Percentiles rank a stretch among this genome's conserved stretches.
These are phyloP conservation scores for Gossypium lobatum DNA, from an alignment of 441 rosid species.

Conservation along the genomic window DNA sequence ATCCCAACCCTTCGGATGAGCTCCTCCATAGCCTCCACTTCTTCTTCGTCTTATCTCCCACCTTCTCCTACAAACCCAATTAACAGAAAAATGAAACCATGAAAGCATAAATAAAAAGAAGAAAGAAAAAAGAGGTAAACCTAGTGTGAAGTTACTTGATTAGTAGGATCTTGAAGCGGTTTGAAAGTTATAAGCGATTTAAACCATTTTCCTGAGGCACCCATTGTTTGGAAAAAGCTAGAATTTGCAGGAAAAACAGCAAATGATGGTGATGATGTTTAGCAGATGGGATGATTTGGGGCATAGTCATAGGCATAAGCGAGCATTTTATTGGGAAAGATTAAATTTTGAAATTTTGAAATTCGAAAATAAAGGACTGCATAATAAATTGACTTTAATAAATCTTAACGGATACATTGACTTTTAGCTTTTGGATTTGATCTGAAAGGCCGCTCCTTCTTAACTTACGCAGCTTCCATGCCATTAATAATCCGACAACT, in stretches of 20 bases:
- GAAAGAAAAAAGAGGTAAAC: not conserved
- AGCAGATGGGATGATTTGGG: not conserved
- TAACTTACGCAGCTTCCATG: not conserved
- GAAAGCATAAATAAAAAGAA: not conserved
- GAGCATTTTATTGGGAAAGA: not conserved
- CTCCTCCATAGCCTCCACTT: slow-evolving; percentile 92
- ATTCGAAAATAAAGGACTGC: not conserved
- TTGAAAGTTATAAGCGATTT: slow-evolving; percentile 52
- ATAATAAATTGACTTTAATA: slow-evolving; percentile 2
- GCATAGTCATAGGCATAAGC: not conserved
- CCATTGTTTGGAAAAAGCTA: slow-evolving; percentile 34
- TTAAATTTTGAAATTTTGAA: slow-evolving; percentile 13
- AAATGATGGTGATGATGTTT: not conserved
- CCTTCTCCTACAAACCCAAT: slow-evolving; percentile 18
- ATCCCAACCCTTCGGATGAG: slow-evolving; percentile 58
- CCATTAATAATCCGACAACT: not conserved
- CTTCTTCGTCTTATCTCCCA: slow-evolving; percentile 54
- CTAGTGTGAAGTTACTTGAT: slow-evolving; percentile 29
- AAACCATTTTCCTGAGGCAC: slow-evolving; percentile 81
- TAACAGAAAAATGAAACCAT: slow-evolving; percentile 23
- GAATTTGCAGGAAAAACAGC: slow-evolving; percentile 5
- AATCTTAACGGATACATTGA: slow-evolving; percentile 11
- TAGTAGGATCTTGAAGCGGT: slow-evolving; percentile 28
- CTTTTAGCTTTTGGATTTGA: not conserved
- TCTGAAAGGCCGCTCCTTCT: not conserved